Percentiles rank a stretch among this genome's conserved stretches.
These are phyloP conservation scores for Aphanomyces cochlioides DNA, from an alignment of 352 stramenopile species.

Conservation along the genomic window DNA sequence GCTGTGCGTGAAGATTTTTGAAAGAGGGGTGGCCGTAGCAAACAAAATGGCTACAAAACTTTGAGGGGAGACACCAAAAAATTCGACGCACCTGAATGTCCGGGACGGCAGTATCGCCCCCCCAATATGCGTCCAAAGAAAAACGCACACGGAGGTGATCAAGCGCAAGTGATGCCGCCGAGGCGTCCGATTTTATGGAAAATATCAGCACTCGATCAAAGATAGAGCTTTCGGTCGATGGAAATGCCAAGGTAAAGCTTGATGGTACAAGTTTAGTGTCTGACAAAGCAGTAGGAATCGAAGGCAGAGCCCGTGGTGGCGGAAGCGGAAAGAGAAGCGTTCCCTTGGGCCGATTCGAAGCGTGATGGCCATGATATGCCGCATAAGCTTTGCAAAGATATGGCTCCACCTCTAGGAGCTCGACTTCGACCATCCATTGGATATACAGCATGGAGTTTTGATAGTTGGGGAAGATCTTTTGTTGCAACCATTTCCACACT, in stretches of 20 bases:
- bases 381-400: conserved; percentile 16
- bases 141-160: background rate
- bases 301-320: background rate
- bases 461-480: conserved; percentile 58
- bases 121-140: background rate
- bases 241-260: too few relatives aligned
- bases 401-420: conserved; percentile 58
- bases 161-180: too few relatives aligned
- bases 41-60: conserved; percentile 20
- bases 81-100: conserved; percentile 16
- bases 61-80: background rate
- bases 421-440: conserved; percentile 60
- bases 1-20: background rate
- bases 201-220: too few relatives aligned
- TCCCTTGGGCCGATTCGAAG: background rate
- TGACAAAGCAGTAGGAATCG: too few relatives aligned
- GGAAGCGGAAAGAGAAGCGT: conserved; percentile 10
- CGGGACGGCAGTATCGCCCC: background rate
- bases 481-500: conserved; percentile 67
- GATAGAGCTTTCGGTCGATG: too few relatives aligned
- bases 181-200: too few relatives aligned
- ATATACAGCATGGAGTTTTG: conserved; percentile 60
- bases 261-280: too few relatives aligned
- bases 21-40: background rate
- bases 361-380: conserved; percentile 35